Evolutionary conservation across 306 rosid genomes (phyloP), one percentile per base, ranked within the genome.

Genomic region (Gastrolobium villosum): DNA sequence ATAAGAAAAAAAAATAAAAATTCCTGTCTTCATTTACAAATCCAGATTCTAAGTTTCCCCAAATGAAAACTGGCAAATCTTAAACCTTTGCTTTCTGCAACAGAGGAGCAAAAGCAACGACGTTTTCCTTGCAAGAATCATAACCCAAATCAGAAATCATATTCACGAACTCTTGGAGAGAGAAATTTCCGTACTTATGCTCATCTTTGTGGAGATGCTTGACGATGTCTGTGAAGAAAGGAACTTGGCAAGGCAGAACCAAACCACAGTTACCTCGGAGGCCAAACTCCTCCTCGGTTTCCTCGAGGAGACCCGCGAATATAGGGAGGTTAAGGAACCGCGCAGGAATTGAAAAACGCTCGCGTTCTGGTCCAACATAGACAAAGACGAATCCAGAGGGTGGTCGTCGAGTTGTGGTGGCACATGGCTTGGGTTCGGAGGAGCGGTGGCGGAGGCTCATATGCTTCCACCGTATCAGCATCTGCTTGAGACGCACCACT

Each of bases 311-410:
- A 2, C 44, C 83, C 0, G 49, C 37, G 52, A 86, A 86, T 0
- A 86, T 80, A 1, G 89, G 86, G 3, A 89, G 84, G 72, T 87
- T 86, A 15, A 89, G 78, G 68, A 89, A 87, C 13, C 90, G 66
- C 0, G 90, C 59, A 1, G 88, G 93, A 10, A 89, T 87, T 7
- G 85, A 73, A 26, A 84, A 89, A 49, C 93, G 82, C 7, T 13
- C 14, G 0, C 86, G 83, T 28, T 85, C 87, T 0, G 49, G 2
- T 1, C 93, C 90, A 3, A 89, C 83, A 61, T 87, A 89, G 8
- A 89, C 84, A 39, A 83, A 88, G 0, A 87, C 5, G 13, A 64
- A 87, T 0, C 88, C 93, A 0, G 90, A 40, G 0, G 86, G 89
- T 0, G 84, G 75, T 2, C 61, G 64, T 7, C 36, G 43, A 5